Evolutionary conservation across 352 stramenopile species (phyloP), one percentile per base, ranked within the genome.

Genomic region (Pythium apleroticum): DNA sequence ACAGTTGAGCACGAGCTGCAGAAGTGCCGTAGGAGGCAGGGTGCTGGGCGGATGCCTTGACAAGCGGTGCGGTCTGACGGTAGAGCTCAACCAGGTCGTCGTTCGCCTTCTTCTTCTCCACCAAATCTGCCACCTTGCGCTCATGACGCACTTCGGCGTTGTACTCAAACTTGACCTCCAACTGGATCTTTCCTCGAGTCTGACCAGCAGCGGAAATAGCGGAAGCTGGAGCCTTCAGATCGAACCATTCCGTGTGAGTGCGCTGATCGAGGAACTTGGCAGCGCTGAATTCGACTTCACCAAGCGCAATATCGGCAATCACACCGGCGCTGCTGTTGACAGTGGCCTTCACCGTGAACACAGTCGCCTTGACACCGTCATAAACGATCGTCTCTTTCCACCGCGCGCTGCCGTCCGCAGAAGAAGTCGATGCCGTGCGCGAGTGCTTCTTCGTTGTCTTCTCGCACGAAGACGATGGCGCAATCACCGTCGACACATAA

Each of bases 401-500:
- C n/a, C 58, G 72, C 0, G 66, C 78, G 22, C 59, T 52, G 28
- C 67, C 70, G 30, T 70, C 54, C 15, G 72, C 59, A 35, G 53
- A 20, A 4, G 64, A 43, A 25, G 61, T 68, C 4, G 73, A 60
- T 0, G 43, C 52, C 11, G 81, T 89, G 15, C 83, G 80, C 57
- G 89, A 45, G 64, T 86, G 72, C 71, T 90, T 91, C 69, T 90
- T 88, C 8, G 74, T 81, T 15, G 74, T 68, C 71, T 89, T 91
- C 49, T 90, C 86, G 39, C 83, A 89, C 3, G 81, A 76, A 31
- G 75, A 84, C 25, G 78, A 65, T 24, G 84, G 84, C 35, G 80
- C 80, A 64, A 86, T 73, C 61, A 78, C 75, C 19, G 76, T 84
- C 4, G 78, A 89, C 52, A 91, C 80, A 57, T 84, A 89, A 52